Base-by-base conservation (phyloP, 179 eudicot genomes). In the Spinacia oleracea region DNA sequence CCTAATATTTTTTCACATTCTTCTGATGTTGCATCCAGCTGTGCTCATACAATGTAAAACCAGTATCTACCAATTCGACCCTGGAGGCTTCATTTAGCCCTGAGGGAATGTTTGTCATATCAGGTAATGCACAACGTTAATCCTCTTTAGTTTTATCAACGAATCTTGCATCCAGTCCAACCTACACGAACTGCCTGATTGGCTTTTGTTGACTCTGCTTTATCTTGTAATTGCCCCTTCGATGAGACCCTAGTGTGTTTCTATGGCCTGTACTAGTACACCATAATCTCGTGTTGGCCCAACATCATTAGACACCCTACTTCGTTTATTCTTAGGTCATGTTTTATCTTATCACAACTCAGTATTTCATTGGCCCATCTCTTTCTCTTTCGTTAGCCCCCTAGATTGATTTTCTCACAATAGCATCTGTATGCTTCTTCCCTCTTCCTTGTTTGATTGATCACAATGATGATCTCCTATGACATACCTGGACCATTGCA, bases 81-180 rank as follows among this genome's bases (percentile, higher is more conserved):
- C 80, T 92, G 85, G 96, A 92, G 85, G 96, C 97, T 62, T 89
- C 97, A 56, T 94, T 94, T 83, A 91, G 94, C 78, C 96, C 97
- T 21, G 97, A 92, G 25, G 98, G 99, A 78, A 88, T 77, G 84
- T 93, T 84, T 87, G 98, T 92, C 68, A 81, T 93, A 79, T 90
- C 97, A 90, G 99, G 99, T 87, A 76, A 78, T 34, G 35, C 34
- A 18, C 23, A 0, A 60, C 29, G 12, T 7, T 27, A 38, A 31
- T 35, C 75, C 40, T 63, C 66, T 51, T 32, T 53, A 16, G 69
- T 25, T 27, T 21, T 14, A 16, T 27, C 25, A 25, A 58, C 45
- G 50, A 25, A 16, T 58, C 31, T 31, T 56, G 4, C 23, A 12
- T 40, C 60, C 59, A 18, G 32, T 32, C 77, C 29, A 25, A n/a